These are phyloP conservation scores for Nicotiana tabacum DNA, from an alignment of 257 asterid species.

Conservation along the genomic window DNA sequence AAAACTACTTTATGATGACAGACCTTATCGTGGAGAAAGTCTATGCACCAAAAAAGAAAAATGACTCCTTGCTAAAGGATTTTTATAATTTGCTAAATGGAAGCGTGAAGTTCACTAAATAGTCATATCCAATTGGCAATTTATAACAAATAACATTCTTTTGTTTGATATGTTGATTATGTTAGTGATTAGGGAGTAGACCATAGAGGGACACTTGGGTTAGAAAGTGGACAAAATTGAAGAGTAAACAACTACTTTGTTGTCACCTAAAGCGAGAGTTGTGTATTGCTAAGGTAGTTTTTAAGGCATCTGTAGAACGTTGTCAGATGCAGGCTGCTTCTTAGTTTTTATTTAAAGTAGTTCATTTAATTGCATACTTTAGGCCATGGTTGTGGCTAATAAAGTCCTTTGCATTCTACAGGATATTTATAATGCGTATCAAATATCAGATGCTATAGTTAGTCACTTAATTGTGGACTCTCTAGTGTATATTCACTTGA, in stretches of 20 bases:
- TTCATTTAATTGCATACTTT: neutral
- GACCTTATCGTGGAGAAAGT: neutral
- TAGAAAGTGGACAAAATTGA: neutral
- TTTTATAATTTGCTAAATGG: neutral
- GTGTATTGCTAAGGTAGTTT: neutral
- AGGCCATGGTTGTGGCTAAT: slow-evolving; percentile 5
- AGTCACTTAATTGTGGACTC: neutral
- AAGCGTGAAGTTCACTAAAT: neutral
- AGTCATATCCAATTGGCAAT: neutral
- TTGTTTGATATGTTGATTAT: neutral
- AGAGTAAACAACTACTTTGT: neutral
- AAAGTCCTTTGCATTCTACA: neutral
- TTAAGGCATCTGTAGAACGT: neutral
- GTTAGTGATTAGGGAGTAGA: neutral
- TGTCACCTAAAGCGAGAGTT: neutral
- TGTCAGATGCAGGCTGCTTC: neutral
- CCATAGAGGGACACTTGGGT: neutral
- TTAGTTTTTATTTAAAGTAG: neutral
- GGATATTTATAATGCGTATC: neutral
- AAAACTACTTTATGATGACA: neutral
- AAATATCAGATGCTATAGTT: neutral
- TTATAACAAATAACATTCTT: neutral
- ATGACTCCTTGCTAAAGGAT: neutral
- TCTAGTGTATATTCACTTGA: neutral
- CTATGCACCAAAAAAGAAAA: neutral